These are phyloP conservation scores for Chrysoporthe cubensis DNA, from an alignment of 2,329 filamentous ascomycete species.

Conservation along the genomic window DNA sequence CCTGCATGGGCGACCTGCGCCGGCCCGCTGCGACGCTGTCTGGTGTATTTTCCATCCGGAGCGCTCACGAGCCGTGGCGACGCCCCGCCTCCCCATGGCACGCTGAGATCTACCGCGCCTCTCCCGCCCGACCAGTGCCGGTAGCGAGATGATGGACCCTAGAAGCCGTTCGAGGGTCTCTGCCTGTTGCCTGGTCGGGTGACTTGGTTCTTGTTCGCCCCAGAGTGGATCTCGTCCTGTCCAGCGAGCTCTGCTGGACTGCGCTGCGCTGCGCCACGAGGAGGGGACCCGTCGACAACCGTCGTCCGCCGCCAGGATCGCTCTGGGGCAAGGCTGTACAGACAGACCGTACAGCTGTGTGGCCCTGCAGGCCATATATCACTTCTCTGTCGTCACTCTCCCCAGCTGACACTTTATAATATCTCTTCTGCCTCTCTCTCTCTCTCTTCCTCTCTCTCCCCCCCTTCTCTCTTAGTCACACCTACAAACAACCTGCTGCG, in stretches of 20 bases:
- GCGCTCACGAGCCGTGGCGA: too few species aligned
- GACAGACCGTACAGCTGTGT: too few species aligned
- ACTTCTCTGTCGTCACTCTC: not conserved
- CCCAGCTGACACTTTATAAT: not conserved
- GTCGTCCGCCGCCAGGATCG: slow-evolving; percentile 3
- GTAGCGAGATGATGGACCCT: too few species aligned
- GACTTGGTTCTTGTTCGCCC: not conserved
- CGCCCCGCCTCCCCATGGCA: too few species aligned
- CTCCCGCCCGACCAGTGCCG: too few species aligned
- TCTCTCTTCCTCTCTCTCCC: too few species aligned
- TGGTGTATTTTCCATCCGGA: too few species aligned
- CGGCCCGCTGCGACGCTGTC: too few species aligned
- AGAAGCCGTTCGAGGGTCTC: too few species aligned
- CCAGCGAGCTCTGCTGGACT: not conserved
- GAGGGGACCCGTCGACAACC: not conserved
- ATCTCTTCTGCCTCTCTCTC: not conserved
- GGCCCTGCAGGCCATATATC: not conserved
- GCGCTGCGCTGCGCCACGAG: not conserved
- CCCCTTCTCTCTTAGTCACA: not conserved
- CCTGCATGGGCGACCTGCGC: too few species aligned
- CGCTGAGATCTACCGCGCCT: too few species aligned
- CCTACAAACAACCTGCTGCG: not conserved
- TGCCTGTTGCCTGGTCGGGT: not conserved
- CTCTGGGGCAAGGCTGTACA: not conserved
- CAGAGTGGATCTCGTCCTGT: not conserved